phyloP scores from a whole-genome alignment of 176 grass and related monocot species.

The Coix lacrymajobi region DNA sequence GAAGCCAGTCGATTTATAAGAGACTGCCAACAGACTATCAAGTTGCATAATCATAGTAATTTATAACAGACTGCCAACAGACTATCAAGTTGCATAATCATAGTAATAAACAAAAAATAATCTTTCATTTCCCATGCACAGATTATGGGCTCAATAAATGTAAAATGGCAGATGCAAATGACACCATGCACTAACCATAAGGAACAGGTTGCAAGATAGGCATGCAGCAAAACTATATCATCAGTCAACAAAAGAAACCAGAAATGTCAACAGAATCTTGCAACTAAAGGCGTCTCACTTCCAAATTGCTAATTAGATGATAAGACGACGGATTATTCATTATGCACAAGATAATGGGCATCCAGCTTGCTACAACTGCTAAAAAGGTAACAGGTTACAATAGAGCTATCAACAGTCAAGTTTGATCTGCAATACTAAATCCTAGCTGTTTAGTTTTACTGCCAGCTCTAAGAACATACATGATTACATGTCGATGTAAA shows the following conservation, averaged over 20 bases:
- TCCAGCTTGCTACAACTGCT: conserved; percentile 23
- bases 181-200: not conserved
- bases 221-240: not conserved
- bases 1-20: not conserved
- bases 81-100: not conserved
- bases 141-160: not conserved
- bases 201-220: not conserved
- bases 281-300: not conserved
- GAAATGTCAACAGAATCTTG: conserved; percentile 4
- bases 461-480: conserved; percentile 50
- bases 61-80: conserved; percentile 2
- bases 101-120: not conserved
- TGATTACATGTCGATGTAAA: conserved; percentile 34
- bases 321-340: not conserved
- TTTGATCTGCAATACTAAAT: conserved; percentile 42
- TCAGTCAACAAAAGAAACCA: conserved; percentile 18
- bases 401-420: conserved; percentile 30
- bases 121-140: not conserved
- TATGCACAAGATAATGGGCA: conserved; percentile 23
- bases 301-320: conserved; percentile 1
- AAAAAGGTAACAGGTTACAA: conserved; percentile 34
- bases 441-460: conserved; percentile 38
- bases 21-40: not conserved
- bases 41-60: not conserved
- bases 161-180: not conserved